These are phyloP conservation scores for Cucurbita ficifolia DNA, from an alignment of 306 rosid species.

Conservation along the genomic window DNA sequence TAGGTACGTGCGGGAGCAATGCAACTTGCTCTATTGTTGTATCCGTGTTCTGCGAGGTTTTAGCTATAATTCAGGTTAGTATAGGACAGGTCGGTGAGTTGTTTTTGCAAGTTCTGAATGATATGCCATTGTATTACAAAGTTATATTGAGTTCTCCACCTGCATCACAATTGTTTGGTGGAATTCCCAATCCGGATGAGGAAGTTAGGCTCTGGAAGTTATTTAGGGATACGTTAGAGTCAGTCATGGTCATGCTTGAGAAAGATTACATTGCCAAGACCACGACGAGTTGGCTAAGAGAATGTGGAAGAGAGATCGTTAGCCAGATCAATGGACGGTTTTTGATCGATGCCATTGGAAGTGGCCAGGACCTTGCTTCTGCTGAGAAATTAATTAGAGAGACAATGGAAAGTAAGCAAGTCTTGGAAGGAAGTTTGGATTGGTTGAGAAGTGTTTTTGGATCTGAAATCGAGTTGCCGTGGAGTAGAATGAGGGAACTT, in stretches of 20 bases:
- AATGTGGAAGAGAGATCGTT: constrained; percentile 49
- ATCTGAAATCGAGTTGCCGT: constrained; percentile 84
- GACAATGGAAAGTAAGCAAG: constrained; percentile 84
- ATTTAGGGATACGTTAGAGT: constrained; percentile 66
- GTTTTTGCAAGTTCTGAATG: constrained; percentile 75
- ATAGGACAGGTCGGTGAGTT: constrained; percentile 92
- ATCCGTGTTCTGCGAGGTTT: constrained; percentile 61
- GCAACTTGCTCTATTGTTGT: constrained; percentile 39
- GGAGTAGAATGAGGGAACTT: constrained; percentile 91
- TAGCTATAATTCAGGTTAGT: constrained; percentile 78
- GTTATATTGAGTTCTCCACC: constrained; percentile 70
- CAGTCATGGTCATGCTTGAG: constrained; percentile 53
- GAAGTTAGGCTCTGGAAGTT: constrained; percentile 90
- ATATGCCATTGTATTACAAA: constrained; percentile 84
- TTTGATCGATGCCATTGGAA: constrained; percentile 53
- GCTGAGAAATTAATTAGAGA: constrained; percentile 89
- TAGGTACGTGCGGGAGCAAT: constrained; percentile 32
- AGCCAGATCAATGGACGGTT: constrained; percentile 55
- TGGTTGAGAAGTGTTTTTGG: constrained; percentile 96
- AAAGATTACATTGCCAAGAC: constrained; percentile 54
- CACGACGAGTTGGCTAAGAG: constrained; percentile 63
- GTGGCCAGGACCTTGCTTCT: constrained; percentile 62
- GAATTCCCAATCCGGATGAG: constrained; percentile 91
- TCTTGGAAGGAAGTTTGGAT: constrained; percentile 73
- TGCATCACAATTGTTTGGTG: constrained; percentile 78